Conservation (phyloP, 2,329 filamentous ascomycete genomes). For the Rhinocladiella similis region DNA sequence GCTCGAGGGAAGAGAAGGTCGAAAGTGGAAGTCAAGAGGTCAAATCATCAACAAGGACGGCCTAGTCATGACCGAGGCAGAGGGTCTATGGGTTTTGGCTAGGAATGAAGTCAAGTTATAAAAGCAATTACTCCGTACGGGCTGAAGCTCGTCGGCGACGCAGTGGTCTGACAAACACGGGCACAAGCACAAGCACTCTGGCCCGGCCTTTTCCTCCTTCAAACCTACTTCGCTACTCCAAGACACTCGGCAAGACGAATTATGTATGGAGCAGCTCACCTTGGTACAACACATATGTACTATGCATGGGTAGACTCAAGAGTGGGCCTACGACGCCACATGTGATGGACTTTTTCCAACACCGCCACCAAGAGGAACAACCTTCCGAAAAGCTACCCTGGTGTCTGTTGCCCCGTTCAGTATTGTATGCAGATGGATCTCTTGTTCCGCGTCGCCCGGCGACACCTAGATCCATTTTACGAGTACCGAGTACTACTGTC, state of each 20-base stretch:
- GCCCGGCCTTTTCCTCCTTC: neutral
- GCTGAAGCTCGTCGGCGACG: neutral
- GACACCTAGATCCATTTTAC: neutral
- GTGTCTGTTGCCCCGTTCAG: no score
- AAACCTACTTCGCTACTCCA: neutral
- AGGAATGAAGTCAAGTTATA: constrained; percentile 24
- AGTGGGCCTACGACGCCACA: no score
- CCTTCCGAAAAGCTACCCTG: no score
- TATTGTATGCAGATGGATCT: no score
- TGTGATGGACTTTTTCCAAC: no score
- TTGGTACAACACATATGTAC: no score
- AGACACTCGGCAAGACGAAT: neutral
- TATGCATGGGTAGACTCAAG: no score
- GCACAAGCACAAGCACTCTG: neutral
- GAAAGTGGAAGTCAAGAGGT: constrained; percentile 27
- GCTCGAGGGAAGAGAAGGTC: constrained; percentile 26
- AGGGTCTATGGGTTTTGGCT: constrained; percentile 28
- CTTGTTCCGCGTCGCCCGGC: neutral
- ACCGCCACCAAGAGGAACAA: no score
- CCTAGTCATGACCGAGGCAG: constrained; percentile 27
- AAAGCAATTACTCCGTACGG: neutral
- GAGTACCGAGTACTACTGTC: no score
- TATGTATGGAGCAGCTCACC: no score
- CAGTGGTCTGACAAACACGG: neutral
- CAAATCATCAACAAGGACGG: constrained; percentile 30